These are phyloP conservation scores for Bipolaris bicolor DNA, from an alignment of 2,329 filamentous ascomycete genomes.

Conservation along the genomic window DNA sequence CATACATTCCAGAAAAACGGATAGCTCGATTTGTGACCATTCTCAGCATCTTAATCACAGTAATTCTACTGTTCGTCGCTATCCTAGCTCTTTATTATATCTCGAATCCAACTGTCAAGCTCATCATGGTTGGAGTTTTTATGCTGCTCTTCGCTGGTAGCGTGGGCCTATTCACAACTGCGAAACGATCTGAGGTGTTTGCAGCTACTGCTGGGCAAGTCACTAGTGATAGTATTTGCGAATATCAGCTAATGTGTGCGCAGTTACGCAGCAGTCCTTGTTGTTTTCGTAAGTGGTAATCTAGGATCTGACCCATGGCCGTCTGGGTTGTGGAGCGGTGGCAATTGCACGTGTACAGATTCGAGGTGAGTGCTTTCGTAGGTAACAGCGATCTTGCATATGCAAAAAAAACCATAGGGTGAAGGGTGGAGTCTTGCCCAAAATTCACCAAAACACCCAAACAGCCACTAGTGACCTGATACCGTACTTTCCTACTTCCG, in stretches of 20 bases:
- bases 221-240: too few relatives aligned
- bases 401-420: too few relatives aligned
- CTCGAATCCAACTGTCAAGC: slow-evolving; percentile 15
- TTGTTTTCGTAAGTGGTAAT: slow-evolving; percentile 31
- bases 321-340: too few relatives aligned
- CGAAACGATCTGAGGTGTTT: slow-evolving; percentile 31
- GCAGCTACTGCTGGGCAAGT: slow-evolving; percentile 17
- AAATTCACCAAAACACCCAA: too few relatives aligned
- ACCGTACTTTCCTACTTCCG: too few relatives aligned
- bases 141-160: slow-evolving; percentile 32
- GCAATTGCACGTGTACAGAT: too few relatives aligned
- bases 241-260: neutral
- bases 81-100: slow-evolving; percentile 29
- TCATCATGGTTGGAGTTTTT: slow-evolving; percentile 28
- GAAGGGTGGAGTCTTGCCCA: too few relatives aligned
- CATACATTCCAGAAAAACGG: neutral
- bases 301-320: slow-evolving; percentile 8
- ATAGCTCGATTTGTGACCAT: neutral
- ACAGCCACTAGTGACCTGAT: too few relatives aligned
- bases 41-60: slow-evolving; percentile 13
- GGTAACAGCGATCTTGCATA: too few relatives aligned
- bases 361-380: too few relatives aligned
- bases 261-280: slow-evolving; percentile 32
- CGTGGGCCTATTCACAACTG: slow-evolving; percentile 26
- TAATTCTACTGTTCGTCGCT: slow-evolving; percentile 29